Base-by-base conservation (phyloP, 2,329 filamentous ascomycete species). In the Paramyrothecium roridum region DNA sequence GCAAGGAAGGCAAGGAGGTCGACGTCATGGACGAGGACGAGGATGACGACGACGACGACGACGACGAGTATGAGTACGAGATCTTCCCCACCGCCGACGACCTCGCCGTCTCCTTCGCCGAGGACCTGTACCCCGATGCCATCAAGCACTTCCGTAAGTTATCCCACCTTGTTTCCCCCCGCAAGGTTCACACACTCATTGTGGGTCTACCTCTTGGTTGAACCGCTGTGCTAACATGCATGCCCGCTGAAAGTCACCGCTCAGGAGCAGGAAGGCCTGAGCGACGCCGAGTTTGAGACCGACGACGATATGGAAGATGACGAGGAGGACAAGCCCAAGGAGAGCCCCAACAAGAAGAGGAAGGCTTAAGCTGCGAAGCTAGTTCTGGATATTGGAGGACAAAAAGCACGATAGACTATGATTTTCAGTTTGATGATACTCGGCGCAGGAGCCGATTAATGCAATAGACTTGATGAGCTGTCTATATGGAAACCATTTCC, bases 31-130 rank as follows among this genome's bases (percentile, higher is more conserved):
- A 69, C 3, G 62, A 65, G 45, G 67, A 70, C 3, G 75, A 82
- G 0, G 82, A 87, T 0, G 82, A 86, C 0, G 80, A 89, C 0
- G 83, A 86, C 0, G 82, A 86, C 0, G 78, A 82, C 2, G 80
- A 82, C 1, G 83, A 87, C 59, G 82, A 88, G 62, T 82, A 87
- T 58, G 85, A 87, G 53, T 81, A 88, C 50, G 93, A 97, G 73
- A 88, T 96, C 63, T 96, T 95, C 79, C 88, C 90, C n/a, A 85
- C 86, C 47, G 93, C 90, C 21, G 91, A 96, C 63, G 89, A 93
- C 58, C 73, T 98, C 50, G 93, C 92, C 43, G 81, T 91, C 59
- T 81, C 86, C 57, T 80, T 98, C 63, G 85, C 89, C 10, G 93
- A 98, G 69, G 93, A 98, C 63, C 77, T 98, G 52, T 97, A 89